Evolutionary conservation across 331 rosid species (phyloP).

Genomic region (Cydonia oblonga): DNA sequence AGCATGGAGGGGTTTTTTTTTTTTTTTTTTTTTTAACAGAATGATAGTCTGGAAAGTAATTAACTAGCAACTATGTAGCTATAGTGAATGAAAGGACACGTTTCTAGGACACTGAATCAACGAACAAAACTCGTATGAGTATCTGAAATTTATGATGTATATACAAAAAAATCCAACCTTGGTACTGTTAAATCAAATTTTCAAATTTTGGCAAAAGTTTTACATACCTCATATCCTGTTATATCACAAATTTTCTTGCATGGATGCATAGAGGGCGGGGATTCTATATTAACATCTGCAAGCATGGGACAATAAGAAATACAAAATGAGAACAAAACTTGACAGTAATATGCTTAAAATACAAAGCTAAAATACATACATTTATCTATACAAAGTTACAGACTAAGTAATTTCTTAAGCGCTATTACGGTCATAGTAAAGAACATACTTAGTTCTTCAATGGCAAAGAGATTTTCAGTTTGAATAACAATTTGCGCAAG

Average conservation of each 20-base stretch:
- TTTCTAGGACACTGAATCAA: not conserved
- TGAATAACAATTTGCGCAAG: not conserved
- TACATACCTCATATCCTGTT: constrained; percentile 78
- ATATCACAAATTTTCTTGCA: constrained; percentile 83
- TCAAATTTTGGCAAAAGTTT: not conserved
- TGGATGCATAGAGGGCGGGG: constrained; percentile 89
- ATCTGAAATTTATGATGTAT: not conserved
- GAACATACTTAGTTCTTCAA: not conserved
- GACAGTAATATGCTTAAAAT: not conserved
- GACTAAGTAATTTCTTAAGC: not conserved
- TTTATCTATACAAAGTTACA: not conserved
- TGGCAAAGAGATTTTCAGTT: not conserved
- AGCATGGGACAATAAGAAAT: not conserved
- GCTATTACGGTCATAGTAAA: not conserved
- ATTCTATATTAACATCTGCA: constrained; percentile 78
- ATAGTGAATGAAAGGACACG: not conserved
- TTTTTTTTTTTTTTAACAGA: not conserved
- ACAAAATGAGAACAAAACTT: not conserved
- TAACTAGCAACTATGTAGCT: not conserved
- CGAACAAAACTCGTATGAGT: not conserved
- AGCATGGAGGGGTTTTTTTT: not conserved
- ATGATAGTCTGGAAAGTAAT: not conserved
- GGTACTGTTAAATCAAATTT: not conserved
- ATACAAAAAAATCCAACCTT: not conserved
- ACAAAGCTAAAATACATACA: not conserved